Conservation (phyloP, 1,139 yeast genomes). For the Pichia sp. region DNA sequence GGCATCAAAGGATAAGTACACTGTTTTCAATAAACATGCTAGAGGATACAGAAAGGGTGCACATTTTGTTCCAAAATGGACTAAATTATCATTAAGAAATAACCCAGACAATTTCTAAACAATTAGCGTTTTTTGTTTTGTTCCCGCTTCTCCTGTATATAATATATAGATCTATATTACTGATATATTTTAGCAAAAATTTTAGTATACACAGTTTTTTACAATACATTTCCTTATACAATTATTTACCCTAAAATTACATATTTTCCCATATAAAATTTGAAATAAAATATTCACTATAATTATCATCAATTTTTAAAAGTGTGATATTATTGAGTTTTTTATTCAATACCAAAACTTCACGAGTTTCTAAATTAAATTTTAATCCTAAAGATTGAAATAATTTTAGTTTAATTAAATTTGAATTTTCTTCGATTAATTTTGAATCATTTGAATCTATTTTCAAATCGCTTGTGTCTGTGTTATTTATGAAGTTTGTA, state of each 20-base stretch:
- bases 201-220: background rate
- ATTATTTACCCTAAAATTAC: constrained; percentile 15
- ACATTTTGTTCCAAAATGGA: constrained; percentile 86
- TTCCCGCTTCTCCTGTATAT: no score
- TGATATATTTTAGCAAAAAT: background rate
- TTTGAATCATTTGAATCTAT: constrained; percentile 11
- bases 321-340: constrained; percentile 44
- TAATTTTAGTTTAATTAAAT: constrained; percentile 37
- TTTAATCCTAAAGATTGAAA: constrained; percentile 40
- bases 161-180: background rate
- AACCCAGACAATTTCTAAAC: constrained; percentile 72
- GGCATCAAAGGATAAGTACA: constrained; percentile 78
- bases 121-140: background rate
- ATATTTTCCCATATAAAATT: constrained; percentile 69
- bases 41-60: constrained; percentile 82
- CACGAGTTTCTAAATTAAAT: constrained; percentile 34
- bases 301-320: constrained; percentile 48
- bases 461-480: constrained; percentile 11
- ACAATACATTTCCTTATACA: background rate
- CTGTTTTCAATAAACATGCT: constrained; percentile 71
- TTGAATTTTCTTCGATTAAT: constrained; percentile 23
- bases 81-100: constrained; percentile 72
- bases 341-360: constrained; percentile 48
- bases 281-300: constrained; percentile 58
- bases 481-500: constrained; percentile 1